These are phyloP conservation scores for Hypholoma fasciculare DNA, from an alignment of 768 basidiomycete genomes.

Conservation along the genomic window DNA sequence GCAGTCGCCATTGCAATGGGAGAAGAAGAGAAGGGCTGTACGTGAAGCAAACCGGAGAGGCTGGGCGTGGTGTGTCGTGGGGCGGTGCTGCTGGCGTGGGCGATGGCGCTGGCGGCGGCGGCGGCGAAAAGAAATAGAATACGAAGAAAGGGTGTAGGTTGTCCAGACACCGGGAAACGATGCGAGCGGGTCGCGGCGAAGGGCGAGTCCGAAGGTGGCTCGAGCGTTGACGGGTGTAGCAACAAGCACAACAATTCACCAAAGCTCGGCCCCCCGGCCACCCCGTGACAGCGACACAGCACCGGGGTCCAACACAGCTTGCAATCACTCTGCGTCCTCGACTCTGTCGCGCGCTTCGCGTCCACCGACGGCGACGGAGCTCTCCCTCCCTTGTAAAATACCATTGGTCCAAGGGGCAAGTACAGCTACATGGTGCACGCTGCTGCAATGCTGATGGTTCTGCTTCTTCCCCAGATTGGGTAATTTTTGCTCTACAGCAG, in stretches of 20 bases:
- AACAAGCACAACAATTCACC: constrained; percentile 9
- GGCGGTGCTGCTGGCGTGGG: not conserved
- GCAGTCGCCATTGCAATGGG: constrained; percentile 59
- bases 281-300: not conserved
- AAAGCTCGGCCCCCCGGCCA: constrained; percentile 9
- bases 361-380: too few species aligned
- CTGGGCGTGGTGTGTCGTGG: not conserved
- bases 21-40: not conserved
- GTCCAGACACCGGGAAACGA: constrained; percentile 38
- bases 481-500: too few species aligned
- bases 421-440: too few species aligned
- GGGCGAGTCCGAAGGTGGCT: constrained; percentile 23
- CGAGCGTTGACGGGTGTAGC: constrained; percentile 9
- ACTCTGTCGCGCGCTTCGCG: too few species aligned
- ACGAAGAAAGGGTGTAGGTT: constrained; percentile 25
- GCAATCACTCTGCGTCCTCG: too few species aligned
- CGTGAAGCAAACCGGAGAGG: not conserved
- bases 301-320: not conserved
- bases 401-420: too few species aligned
- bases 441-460: too few species aligned
- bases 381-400: too few species aligned
- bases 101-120: not conserved
- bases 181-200: constrained; percentile 30
- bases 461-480: too few species aligned
- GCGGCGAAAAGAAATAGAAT: constrained; percentile 29